Percentiles rank a stretch among this genome's conserved stretches.
Evolutionary conservation across 2,329 filamentous ascomycete genomes (phyloP).

Genomic region (Chaetomiaceae sp.): DNA sequence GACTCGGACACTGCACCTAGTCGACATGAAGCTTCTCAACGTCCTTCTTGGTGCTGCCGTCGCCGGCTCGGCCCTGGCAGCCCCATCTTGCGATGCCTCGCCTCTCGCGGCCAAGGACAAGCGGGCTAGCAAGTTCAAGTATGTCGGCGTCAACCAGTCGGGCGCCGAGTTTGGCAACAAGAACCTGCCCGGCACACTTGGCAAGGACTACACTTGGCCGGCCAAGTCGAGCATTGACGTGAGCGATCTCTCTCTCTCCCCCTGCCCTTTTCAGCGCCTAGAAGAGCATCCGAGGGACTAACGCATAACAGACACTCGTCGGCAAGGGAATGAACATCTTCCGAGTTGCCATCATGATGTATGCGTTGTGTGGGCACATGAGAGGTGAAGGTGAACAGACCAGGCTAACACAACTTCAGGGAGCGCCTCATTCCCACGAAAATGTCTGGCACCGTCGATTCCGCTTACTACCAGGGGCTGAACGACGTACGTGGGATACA

Average conservation of each 20-base stretch:
- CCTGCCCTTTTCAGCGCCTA: too few relatives aligned
- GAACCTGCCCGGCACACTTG: conserved; percentile 51
- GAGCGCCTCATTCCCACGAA: conserved; percentile 45
- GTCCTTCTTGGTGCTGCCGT: conserved; percentile 30
- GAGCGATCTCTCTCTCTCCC: too few relatives aligned
- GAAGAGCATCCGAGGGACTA: too few relatives aligned
- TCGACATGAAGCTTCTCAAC: conserved; percentile 32
- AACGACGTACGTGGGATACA: conserved; percentile 30
- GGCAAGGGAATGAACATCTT: conserved; percentile 53
- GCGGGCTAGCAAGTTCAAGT: conserved; percentile 36
- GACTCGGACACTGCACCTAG: too few relatives aligned
- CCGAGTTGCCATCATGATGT: conserved; percentile 54
- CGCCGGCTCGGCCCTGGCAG: conserved; percentile 30
- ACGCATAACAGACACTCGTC: conserved; percentile 41
- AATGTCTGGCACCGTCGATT: conserved; percentile 37
- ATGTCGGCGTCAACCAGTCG: conserved; percentile 41
- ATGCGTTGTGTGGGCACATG: conserved; percentile 11
- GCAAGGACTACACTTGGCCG: conserved; percentile 60
- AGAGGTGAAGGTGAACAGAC: too few relatives aligned
- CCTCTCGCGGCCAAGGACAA: conserved; percentile 30
- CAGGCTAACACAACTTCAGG: conserved; percentile 39
- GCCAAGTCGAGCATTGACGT: conserved; percentile 41
- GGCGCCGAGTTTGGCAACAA: conserved; percentile 61
- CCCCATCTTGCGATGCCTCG: conserved; percentile 26
- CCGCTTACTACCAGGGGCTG: conserved; percentile 33